phyloP scores from a whole-genome alignment of 2,329 filamentous ascomycete species.

The Talaromyces sp. region DNA sequence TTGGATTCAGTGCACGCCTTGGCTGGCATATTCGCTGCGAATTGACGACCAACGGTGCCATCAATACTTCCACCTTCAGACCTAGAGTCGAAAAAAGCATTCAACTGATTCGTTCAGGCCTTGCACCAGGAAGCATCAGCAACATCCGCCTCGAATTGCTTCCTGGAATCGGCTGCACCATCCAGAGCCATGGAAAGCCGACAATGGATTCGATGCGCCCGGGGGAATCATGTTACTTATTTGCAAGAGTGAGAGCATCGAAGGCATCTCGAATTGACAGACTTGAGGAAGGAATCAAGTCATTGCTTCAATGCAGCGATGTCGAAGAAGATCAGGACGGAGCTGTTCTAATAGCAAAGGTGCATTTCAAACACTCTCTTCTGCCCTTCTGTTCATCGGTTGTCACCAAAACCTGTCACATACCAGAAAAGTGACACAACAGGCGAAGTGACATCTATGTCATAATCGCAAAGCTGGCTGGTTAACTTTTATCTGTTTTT shows the following conservation, averaged over 20 bases:
- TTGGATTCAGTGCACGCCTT: background rate
- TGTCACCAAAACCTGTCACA: background rate
- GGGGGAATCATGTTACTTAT: slow-evolving; percentile 4
- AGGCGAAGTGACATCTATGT: background rate
- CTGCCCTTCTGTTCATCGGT: slow-evolving; percentile 3
- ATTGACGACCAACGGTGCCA: background rate
- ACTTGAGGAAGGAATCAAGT: slow-evolving; percentile 5
- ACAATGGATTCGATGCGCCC: slow-evolving; percentile 6
- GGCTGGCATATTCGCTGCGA: slow-evolving; percentile 7
- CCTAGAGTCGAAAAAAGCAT: slow-evolving; percentile 2
- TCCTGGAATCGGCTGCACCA: background rate
- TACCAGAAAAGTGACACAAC: background rate
- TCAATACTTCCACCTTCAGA: background rate
- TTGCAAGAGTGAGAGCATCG: background rate
- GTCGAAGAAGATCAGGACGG: background rate
- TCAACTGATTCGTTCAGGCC: slow-evolving; percentile 2
- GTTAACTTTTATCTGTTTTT: background rate
- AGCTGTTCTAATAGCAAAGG: background rate
- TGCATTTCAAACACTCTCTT: slow-evolving; percentile 7
- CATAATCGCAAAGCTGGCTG: background rate
- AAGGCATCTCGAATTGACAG: background rate
- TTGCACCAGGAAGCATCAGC: slow-evolving; percentile 1
- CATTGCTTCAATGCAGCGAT: background rate
- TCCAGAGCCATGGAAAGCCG: background rate
- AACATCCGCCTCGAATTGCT: slow-evolving; percentile 1